Evolutionary conservation across 306 rosid species (phyloP).

Genomic region (Astragalus glycyphyllos): DNA sequence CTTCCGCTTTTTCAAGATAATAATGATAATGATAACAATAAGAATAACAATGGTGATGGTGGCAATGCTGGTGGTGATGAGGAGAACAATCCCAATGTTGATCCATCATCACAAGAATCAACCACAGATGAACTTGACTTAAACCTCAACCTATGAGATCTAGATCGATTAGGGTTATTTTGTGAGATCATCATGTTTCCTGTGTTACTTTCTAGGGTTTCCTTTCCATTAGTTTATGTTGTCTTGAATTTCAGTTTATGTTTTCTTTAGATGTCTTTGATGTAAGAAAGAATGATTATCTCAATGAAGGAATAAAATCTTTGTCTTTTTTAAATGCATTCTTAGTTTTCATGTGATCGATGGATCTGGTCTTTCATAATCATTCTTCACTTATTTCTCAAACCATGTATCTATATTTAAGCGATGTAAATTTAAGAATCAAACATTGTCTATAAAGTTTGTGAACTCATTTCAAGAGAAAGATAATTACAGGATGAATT

Average conservation of each 20-base stretch:
- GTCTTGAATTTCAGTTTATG: no score
- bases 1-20: neutral
- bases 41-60: no score
- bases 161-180: neutral
- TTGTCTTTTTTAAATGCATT: neutral
- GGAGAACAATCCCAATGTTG: no score
- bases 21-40: no score
- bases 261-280: neutral
- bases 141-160: neutral
- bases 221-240: no score
- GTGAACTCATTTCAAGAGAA: neutral
- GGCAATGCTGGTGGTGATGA: no score
- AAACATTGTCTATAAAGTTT: neutral
- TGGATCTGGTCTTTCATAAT: no score
- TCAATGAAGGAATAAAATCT: neutral
- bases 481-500: neutral
- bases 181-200: no score
- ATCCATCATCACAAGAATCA: neutral
- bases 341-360: no score
- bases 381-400: no score
- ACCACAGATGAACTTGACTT: neutral
- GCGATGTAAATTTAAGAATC: neutral
- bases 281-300: neutral
- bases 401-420: no score
- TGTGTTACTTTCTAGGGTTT: no score